Evolutionary conservation across 306 rosid species (phyloP), one percentile per base, ranked within the genome.

Genomic region (Cicer yamashitae): DNA sequence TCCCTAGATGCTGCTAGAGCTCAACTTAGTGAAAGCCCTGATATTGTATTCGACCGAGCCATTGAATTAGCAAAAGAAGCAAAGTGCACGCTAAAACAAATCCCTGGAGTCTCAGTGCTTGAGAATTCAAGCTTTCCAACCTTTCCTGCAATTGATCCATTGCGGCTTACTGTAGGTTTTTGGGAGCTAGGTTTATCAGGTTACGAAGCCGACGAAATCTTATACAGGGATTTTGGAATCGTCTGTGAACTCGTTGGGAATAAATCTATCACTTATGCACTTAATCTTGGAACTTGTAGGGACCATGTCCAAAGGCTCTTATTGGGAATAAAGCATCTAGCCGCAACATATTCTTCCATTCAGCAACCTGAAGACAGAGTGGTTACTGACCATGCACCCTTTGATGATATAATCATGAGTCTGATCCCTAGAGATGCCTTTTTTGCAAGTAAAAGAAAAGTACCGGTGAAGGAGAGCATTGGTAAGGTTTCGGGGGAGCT

Each of bases 1-100:
- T 93, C 98, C 52, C 70, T 93, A 13, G 97, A 93, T 84, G 97
- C 98, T 54, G 92, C 98, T 11, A 82, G 96, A 84, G 91, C 93
- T 79, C 97, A 91, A 82, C 87, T 93, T 75, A 84, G 87, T 75
- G 87, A 86, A 79, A 75, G 89, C 65, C 94, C 81, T 11, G 88
- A 82, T 74, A 67, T 40, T 44, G 58, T 84, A 62, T 93, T 93
- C 77, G 85, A 82, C 56, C 79, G 73, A 30, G 87, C 92, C 10
- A 72, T 89, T 7, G 71, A 80, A 76, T 82, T 93, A 77, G 91
- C 96, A 46, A 15, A 7, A 40, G 91, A 85, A 83, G 84, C 92
- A 12, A 86, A 67, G 75, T 66, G 10, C 77, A 41, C 10, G 15
- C 72, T 93, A 7, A 84, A 82, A 67, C 52, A 4, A 70, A 84